These are phyloP conservation scores for Hygrocybe punicea DNA, from an alignment of 768 basidiomycete genomes.

Conservation along the genomic window DNA sequence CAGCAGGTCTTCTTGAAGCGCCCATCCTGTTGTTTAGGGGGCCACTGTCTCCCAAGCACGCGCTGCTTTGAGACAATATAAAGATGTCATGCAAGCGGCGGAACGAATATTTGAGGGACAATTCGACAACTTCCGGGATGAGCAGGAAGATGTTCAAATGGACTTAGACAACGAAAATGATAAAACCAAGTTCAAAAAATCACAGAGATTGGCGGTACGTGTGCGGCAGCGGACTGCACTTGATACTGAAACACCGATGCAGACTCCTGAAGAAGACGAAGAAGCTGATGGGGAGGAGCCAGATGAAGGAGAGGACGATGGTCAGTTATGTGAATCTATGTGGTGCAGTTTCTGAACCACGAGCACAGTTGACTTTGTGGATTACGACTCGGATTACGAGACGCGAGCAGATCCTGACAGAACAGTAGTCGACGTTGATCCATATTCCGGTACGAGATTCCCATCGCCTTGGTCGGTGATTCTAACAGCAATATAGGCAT, in stretches of 20 bases:
- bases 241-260: not conserved
- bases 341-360: not conserved
- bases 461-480: not conserved
- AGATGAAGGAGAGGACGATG: conserved; percentile 51
- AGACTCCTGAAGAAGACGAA: conserved; percentile 61
- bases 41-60: conserved; percentile 77
- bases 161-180: conserved; percentile 13
- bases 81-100: conserved; percentile 90
- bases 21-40: conserved; percentile 50
- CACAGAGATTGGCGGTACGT: conserved; percentile 27
- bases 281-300: conserved; percentile 48
- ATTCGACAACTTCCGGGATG: conserved; percentile 69
- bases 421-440: conserved; percentile 65
- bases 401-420: conserved; percentile 39
- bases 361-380: conserved; percentile 55
- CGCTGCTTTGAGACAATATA: conserved; percentile 75
- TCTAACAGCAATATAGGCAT: conserved; percentile 52
- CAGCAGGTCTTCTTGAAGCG: not conserved
- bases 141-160: conserved; percentile 54
- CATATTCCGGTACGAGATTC: conserved; percentile 67
- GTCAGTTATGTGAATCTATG: conserved; percentile 24
- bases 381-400: conserved; percentile 82
- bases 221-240: not conserved
- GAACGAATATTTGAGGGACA: conserved; percentile 82
- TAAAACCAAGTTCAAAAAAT: conserved; percentile 20